Evolutionary conservation across 2,329 filamentous ascomycete species (phyloP).

Genomic region (Lachnum nothofagi): DNA sequence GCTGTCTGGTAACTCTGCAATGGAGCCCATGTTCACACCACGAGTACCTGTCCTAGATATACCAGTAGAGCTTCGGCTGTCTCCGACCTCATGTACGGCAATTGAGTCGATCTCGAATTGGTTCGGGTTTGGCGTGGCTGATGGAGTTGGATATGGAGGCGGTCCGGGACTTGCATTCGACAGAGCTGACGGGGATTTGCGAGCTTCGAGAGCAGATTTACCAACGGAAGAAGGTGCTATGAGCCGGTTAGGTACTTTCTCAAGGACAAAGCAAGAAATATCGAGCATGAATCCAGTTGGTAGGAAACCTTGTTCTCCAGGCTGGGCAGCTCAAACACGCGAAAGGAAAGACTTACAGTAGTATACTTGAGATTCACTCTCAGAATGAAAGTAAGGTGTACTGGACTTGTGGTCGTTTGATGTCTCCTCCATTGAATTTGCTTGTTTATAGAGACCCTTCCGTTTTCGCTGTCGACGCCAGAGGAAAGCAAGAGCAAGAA

Average conservation of each 20-base stretch:
- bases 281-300: too few relatives aligned
- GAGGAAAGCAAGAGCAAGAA: conserved; percentile 1
- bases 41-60: background rate
- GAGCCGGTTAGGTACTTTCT: too few relatives aligned
- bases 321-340: too few relatives aligned
- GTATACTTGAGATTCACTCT: too few relatives aligned
- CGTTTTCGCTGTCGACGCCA: background rate
- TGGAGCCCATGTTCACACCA: background rate
- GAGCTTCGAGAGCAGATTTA: too few relatives aligned
- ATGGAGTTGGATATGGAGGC: conserved; percentile 4
- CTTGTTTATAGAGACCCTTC: background rate
- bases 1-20: background rate
- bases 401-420: background rate
- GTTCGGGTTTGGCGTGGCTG: background rate
- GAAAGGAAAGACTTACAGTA: too few relatives aligned
- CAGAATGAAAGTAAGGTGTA: background rate
- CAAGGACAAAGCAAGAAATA: too few relatives aligned
- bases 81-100: background rate
- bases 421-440: background rate
- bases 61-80: background rate
- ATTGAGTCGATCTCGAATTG: conserved; percentile 3
- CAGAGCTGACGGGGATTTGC: background rate
- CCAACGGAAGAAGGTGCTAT: too few relatives aligned
- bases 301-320: too few relatives aligned
- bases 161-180: background rate